Percentiles rank a stretch among this genome's conserved stretches.
These are phyloP conservation scores for Xerocomus potaroensis DNA, from an alignment of 768 basidiomycete genomes.

Conservation along the genomic window DNA sequence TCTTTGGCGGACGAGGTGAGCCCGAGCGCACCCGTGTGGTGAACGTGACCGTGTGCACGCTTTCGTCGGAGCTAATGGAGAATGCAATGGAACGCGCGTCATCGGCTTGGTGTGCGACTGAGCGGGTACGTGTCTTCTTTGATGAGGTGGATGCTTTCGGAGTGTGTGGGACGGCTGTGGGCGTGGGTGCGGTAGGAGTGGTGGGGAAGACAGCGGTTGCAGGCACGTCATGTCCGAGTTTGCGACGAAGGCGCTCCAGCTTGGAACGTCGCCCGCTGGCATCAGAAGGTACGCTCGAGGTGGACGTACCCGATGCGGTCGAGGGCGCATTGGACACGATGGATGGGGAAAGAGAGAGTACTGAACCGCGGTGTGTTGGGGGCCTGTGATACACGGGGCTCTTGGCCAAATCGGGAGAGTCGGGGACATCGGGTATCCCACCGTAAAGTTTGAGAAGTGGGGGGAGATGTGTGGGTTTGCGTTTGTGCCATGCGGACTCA, in stretches of 20 bases:
- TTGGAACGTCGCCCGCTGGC: conserved; percentile 46
- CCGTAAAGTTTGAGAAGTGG: conserved; percentile 22
- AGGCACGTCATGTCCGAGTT: conserved; percentile 61
- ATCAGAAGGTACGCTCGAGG: conserved; percentile 31
- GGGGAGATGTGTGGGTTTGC: conserved; percentile 26
- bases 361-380: conserved; percentile 15
- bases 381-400: conserved; percentile 7
- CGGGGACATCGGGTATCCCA: not conserved
- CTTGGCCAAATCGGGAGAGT: conserved; percentile 1
- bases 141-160: conserved; percentile 1
- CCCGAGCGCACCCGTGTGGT: conserved; percentile 14
- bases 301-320: conserved; percentile 20
- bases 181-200: not conserved
- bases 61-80: conserved; percentile 28
- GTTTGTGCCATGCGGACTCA: conserved; percentile 21
- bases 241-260: conserved; percentile 59
- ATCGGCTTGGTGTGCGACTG: conserved; percentile 12
- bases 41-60: conserved; percentile 21
- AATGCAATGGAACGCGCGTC: conserved; percentile 21
- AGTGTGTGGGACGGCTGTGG: conserved; percentile 9
- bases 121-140: conserved; percentile 1
- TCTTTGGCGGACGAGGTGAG: conserved; percentile 9
- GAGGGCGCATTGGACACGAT: conserved; percentile 17
- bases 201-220: conserved; percentile 54
- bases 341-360: conserved; percentile 18